Percentiles rank a stretch among this genome's conserved stretches.
Conservation (phyloP, 208 protist species). For the Leishmania braziliensis region DNA sequence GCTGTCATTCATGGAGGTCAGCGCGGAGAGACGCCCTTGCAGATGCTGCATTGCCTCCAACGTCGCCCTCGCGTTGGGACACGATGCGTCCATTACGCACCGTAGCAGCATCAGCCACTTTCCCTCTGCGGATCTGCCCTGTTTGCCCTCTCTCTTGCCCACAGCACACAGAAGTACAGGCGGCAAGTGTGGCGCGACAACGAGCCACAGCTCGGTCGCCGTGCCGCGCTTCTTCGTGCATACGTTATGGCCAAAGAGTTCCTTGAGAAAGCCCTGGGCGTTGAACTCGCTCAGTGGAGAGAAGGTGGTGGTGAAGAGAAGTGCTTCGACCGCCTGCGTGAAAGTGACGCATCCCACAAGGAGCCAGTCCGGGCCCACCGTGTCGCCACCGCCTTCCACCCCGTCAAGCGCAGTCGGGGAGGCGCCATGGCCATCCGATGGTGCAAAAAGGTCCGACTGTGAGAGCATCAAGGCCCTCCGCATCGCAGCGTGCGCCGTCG, state of each 20-base stretch:
- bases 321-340: slow-evolving; percentile 3
- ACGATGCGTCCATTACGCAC: slow-evolving; percentile 6
- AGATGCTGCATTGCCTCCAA: background rate
- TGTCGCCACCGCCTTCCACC: background rate
- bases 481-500: background rate
- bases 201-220: background rate
- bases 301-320: slow-evolving; percentile 7
- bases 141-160: background rate
- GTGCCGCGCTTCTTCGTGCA: background rate
- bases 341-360: slow-evolving; percentile 10
- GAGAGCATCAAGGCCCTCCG: slow-evolving; percentile 1
- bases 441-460: background rate
- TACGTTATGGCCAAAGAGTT: background rate
- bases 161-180: background rate
- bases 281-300: background rate
- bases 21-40: background rate
- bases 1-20: background rate
- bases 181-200: background rate
- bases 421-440: background rate
- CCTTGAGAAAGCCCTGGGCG: background rate
- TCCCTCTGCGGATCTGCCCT: background rate
- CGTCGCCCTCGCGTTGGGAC: background rate
- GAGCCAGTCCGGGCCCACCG: background rate
- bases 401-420: background rate
- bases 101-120: background rate